These are phyloP conservation scores for Dictyostelium capitatum DNA, from an alignment of 78 protist species.

Conservation along the genomic window DNA sequence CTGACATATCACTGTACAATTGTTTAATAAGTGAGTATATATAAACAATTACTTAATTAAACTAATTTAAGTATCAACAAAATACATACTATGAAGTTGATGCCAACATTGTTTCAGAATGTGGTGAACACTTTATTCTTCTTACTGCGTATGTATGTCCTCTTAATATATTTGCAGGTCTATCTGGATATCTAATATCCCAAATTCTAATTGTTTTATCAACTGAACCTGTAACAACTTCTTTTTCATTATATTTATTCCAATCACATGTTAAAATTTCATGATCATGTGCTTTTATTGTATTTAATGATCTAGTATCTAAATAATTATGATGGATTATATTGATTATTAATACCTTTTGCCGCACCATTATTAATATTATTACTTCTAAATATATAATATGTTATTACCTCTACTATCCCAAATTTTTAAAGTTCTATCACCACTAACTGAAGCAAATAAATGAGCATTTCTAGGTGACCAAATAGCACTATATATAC, in stretches of 20 bases:
- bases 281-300: slow-evolving; percentile 86
- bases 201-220: slow-evolving; percentile 86
- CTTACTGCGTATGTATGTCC: slow-evolving; percentile 89
- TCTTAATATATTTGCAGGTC: slow-evolving; percentile 53
- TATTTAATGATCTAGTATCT: slow-evolving; percentile 40
- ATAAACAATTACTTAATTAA: neutral
- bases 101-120: slow-evolving; percentile 76
- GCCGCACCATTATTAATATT: neutral
- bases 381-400: neutral
- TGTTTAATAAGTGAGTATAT: neutral
- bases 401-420: slow-evolving; percentile 63
- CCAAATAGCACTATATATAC: slow-evolving; percentile 89
- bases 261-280: slow-evolving; percentile 90
- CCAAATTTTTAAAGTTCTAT: slow-evolving; percentile 86
- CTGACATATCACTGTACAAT: slow-evolving; percentile 78
- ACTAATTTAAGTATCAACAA: neutral
- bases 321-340: neutral
- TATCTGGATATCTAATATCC: slow-evolving; percentile 86
- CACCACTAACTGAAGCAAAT: slow-evolving; percentile 91
- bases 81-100: slow-evolving; percentile 88
- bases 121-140: slow-evolving; percentile 90
- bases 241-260: slow-evolving; percentile 88
- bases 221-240: slow-evolving; percentile 86
- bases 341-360: neutral
- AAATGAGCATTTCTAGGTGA: slow-evolving; percentile 75